phyloP scores from a whole-genome alignment of 73 alveolate genomes.

The Paramecium bursaria region DNA sequence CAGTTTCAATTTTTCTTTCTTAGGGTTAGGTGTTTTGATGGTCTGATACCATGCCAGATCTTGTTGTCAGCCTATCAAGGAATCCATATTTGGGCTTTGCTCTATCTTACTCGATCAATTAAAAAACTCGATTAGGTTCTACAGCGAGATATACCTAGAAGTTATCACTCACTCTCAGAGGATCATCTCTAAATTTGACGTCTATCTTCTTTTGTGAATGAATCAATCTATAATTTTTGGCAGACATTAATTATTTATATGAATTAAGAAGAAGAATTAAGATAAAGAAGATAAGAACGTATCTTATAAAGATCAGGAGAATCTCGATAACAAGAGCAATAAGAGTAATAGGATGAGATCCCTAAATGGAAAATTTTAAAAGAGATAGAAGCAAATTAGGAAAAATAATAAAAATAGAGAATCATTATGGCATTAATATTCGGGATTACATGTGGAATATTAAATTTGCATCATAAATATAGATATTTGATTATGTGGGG shows the following conservation, averaged over 20 bases:
- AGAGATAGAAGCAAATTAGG: too few species aligned
- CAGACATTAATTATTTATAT: conserved; percentile 38
- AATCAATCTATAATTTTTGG: conserved; percentile 44
- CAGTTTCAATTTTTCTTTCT: background rate
- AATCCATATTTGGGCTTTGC: background rate
- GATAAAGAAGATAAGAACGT: too few species aligned
- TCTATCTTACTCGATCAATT: conserved; percentile 31
- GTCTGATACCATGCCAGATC: background rate
- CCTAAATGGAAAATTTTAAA: too few species aligned
- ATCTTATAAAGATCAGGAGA: too few species aligned
- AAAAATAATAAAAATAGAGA: too few species aligned
- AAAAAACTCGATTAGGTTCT: conserved; percentile 30
- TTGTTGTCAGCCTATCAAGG: conserved; percentile 26
- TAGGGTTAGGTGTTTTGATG: background rate
- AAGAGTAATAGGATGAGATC: too few species aligned
- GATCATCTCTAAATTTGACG: conserved; percentile 43
- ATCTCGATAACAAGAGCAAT: too few species aligned
- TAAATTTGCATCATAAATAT: too few species aligned
- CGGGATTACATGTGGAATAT: too few species aligned
- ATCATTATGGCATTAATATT: too few species aligned
- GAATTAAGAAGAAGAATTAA: too few species aligned
- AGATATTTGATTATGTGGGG: too few species aligned
- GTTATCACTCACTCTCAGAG: conserved; percentile 2
- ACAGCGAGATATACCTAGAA: background rate
- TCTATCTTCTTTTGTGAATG: conserved; percentile 28